phyloP scores from a whole-genome alignment of 768 basidiomycete species.

The Albatrellus ellisii region DNA sequence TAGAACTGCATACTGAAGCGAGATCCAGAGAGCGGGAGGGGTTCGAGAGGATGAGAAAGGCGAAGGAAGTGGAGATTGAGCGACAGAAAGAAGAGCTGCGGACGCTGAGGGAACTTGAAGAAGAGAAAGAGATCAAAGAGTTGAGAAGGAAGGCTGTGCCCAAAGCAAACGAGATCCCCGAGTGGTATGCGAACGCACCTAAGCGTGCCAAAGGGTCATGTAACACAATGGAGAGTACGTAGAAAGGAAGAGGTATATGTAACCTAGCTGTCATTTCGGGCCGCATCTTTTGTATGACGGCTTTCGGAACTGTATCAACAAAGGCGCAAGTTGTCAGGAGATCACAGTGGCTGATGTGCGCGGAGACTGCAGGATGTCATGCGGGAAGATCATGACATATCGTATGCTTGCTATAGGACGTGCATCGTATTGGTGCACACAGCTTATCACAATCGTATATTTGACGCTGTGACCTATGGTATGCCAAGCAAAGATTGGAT shows the following conservation, averaged over 20 bases:
- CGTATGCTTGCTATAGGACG: no score
- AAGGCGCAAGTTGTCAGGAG: no score
- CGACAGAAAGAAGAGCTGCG: slow-evolving; percentile 32
- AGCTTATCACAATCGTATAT: no score
- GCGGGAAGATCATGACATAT: no score
- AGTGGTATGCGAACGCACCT: slow-evolving; percentile 64
- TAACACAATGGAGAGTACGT: not conserved
- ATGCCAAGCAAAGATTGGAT: no score
- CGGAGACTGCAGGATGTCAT: no score
- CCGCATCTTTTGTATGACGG: not conserved
- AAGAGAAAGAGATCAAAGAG: slow-evolving; percentile 49
- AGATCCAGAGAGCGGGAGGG: slow-evolving; percentile 48
- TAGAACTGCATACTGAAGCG: slow-evolving; percentile 37
- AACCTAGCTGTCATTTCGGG: not conserved
- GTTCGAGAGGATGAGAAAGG: slow-evolving; percentile 46
- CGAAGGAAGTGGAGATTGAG: slow-evolving; percentile 42
- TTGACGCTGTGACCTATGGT: no score
- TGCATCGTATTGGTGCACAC: no score
- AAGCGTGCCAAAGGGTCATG: slow-evolving; percentile 29
- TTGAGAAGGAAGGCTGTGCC: slow-evolving; percentile 50
- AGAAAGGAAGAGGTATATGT: not conserved
- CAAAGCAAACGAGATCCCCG: slow-evolving; percentile 58
- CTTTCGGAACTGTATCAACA: no score
- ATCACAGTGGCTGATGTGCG: no score
- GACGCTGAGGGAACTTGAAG: slow-evolving; percentile 35